Conservation (phyloP, 352 stramenopile genomes). For the Phytopythium aichiense region DNA sequence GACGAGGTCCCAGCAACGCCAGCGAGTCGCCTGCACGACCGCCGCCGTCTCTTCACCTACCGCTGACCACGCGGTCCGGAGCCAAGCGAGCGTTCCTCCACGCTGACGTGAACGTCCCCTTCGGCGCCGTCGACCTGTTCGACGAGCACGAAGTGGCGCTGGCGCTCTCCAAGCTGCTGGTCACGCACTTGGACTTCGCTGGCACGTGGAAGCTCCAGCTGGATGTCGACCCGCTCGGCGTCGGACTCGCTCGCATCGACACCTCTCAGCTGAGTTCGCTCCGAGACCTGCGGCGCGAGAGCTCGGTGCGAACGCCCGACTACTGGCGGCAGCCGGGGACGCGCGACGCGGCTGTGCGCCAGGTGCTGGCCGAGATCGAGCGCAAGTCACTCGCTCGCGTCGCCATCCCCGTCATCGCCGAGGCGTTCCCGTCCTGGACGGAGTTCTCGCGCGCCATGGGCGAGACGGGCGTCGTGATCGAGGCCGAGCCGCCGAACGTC, state of each 20-base stretch:
- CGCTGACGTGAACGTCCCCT: constrained; percentile 83
- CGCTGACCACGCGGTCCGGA: constrained; percentile 73
- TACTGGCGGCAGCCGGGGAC: constrained; percentile 70
- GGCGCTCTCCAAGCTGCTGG: constrained; percentile 82
- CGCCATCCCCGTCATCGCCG: constrained; percentile 22
- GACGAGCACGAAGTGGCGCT: constrained; percentile 83
- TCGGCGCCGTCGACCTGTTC: constrained; percentile 87
- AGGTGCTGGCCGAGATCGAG: constrained; percentile 56
- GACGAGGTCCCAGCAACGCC: not conserved
- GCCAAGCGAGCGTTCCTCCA: constrained; percentile 79
- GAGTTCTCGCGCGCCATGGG: constrained; percentile 51
- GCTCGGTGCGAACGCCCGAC: constrained; percentile 32
- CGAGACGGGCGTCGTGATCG: constrained; percentile 76
- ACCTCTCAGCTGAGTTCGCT: constrained; percentile 54
- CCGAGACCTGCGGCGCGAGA: constrained; percentile 57
- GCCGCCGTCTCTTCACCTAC: constrained; percentile 10
- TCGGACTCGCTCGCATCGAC: constrained; percentile 64
- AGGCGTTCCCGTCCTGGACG: constrained; percentile 65
- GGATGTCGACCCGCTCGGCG: constrained; percentile 71
- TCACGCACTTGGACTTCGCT: constrained; percentile 73
- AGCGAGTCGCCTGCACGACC: not conserved
- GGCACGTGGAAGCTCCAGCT: constrained; percentile 76
- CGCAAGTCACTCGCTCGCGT: constrained; percentile 27
- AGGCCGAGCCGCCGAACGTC: constrained; percentile 47
- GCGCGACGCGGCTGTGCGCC: constrained; percentile 50